Evolutionary conservation across 306 rosid genomes (phyloP), one percentile per base, ranked within the genome.

Genomic region (Glycyrrhiza uralensis): DNA sequence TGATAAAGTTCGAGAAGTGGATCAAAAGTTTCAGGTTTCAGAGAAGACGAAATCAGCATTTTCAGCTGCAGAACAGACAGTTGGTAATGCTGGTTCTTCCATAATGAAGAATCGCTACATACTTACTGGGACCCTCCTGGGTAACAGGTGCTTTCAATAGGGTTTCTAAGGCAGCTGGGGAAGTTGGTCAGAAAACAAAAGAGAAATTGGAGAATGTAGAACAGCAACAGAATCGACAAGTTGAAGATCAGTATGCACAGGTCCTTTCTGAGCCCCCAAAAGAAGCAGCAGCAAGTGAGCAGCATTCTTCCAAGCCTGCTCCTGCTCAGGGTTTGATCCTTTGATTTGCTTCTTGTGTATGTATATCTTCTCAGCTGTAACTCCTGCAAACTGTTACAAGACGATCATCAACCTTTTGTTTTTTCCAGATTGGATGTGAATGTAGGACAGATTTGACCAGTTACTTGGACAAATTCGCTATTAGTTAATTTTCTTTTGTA

Each of bases 11-110:
- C 87, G 95, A 4, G 97, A 86, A 71, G 95, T 94, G 82, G 98
- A 94, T 73, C 96, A 94, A 80, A 94, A 91, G 69, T 87, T 94
- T 69, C 98, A 89, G 81, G 97, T 94, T 77, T 94, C 98, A 0
- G 98, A 91, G 69, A 94, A 94, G 84, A 91, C 98, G 60, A 94
- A 89, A 79, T 85, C 96, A 15, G 98, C 97, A 72, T 80, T 94
- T 75, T 88, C 98, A 12, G 98, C 80, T 55, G 97, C 98, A 14
- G 98, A 89, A 78, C 91, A 89, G 80, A 89, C 80, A 57, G 96
- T 91, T 51, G 89, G 90, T 56, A 85, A n/a, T 26, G 96, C 96
- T 35, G 98, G 98, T 69, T 87, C 98, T 72, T 90, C 98, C 67
- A 79, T 94, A n/a, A 94, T 94, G 98, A 91, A 91, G 80, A 94